Percentiles rank a stretch among this genome's conserved stretches.
Conservation (phyloP, 192 early-diverging fungal species). For the Coemansia sp. region DNA sequence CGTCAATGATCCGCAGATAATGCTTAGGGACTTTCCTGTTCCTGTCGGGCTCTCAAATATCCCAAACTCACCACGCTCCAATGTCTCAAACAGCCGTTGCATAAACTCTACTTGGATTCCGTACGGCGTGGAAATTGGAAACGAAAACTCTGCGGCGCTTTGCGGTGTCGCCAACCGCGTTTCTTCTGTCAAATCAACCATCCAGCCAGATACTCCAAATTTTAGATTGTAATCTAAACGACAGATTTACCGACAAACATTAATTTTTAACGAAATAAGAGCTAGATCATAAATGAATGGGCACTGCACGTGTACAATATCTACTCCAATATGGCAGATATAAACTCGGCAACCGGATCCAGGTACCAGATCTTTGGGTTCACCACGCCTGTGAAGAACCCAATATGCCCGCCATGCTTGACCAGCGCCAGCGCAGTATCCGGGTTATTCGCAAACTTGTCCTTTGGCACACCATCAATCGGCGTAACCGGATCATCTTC, state of each 20-base stretch:
- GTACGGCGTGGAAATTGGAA: constrained; percentile 70
- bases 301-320: neutral
- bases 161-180: constrained; percentile 22
- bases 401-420: constrained; percentile 83
- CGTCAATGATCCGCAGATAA: constrained; percentile 80
- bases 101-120: constrained; percentile 78
- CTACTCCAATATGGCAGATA: constrained; percentile 15
- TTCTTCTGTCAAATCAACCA: neutral
- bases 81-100: constrained; percentile 66
- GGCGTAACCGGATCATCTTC: constrained; percentile 85
- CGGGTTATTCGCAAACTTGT: constrained; percentile 74
- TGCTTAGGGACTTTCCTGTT: constrained; percentile 87
- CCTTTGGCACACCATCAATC: constrained; percentile 65
- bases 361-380: constrained; percentile 58
- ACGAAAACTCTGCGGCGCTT: constrained; percentile 47
- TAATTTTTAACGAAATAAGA: too few species aligned
- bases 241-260: neutral
- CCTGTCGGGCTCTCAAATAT: constrained; percentile 94
- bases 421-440: constrained; percentile 75
- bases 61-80: constrained; percentile 68
- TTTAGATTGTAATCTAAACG: neutral
- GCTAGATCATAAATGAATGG: too few species aligned
- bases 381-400: constrained; percentile 60
- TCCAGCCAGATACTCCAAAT: neutral
- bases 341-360: constrained; percentile 63